Base-by-base conservation (phyloP, 306 rosid species). In the Psophocarpus tetragonolobus region DNA sequence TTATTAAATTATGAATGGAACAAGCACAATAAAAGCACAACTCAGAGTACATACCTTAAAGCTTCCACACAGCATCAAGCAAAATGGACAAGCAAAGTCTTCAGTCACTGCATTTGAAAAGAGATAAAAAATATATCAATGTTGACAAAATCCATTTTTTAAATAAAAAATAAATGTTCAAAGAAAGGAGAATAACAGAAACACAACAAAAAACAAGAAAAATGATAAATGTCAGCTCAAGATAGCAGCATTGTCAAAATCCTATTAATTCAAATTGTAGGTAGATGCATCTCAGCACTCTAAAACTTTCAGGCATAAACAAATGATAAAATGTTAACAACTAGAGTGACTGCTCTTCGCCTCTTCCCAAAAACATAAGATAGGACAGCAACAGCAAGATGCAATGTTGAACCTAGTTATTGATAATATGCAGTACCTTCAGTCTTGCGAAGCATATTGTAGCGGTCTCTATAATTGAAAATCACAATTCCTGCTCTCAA, bases 51-150 rank as follows among this genome's bases (percentile, higher is more conserved):
- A 62, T 84, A 92, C 99, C 99, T 92, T 92, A 88, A 87, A 92
- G 92, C 90, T 91, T 50, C 91, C 92, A 67, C 99, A 92, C 77
- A 81, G 91, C 94, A 91, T 90, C 88, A 90, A 80, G 86, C 99
- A 95, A 92, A 95, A 92, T 21, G 99, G 97, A 71, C 99, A 95
- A 76, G 94, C 69, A 84, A 91, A 92, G 83, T 87, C 92, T 79
- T 95, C 99, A 7, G 97, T 92, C 68, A 92, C 99, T 95, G 91
- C 82, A 88, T 72, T 75, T 74, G 29, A 44, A 76, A 77, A 68
- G 75, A 79, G 71, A 83, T 44, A 15, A 14, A 56, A 81, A 76
- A 79, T n/a, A 11, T 50, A 61, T 80, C 80, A 76, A 63, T 51
- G 71, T 12, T 27, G 38, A 36, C 68, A 32, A 68, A 65, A 73